Evolutionary conservation across 192 early-diverging fungal species (phyloP).

Genomic region (Backusella australiensis): DNA sequence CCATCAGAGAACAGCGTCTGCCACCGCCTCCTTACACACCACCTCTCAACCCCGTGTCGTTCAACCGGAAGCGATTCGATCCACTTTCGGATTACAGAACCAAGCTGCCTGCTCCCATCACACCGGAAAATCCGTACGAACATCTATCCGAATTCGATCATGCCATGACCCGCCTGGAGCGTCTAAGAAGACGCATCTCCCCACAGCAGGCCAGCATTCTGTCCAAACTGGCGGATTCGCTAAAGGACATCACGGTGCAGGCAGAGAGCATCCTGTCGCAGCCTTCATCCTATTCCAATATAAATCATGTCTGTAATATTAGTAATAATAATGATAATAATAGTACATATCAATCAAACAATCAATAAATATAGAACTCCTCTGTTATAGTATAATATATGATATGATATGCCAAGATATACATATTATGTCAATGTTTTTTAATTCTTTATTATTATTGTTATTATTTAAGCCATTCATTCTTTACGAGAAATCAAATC

Average conservation of each 20-base stretch:
- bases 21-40: neutral
- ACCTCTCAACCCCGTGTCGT: neutral
- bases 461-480: neutral
- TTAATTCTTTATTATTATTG: neutral
- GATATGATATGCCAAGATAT: neutral
- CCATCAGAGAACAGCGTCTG: neutral
- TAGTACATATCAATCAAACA: neutral
- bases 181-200: conserved; percentile 3
- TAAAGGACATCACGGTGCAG: neutral
- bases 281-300: neutral
- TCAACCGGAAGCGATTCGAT: conserved; percentile 6
- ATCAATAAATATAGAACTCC: neutral
- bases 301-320: neutral
- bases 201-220: neutral
- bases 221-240: neutral
- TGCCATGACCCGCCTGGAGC: conserved; percentile 13
- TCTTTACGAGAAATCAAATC: conserved; percentile 9
- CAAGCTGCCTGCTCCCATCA: neutral
- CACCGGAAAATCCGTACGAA: neutral
- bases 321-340: neutral
- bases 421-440: neutral
- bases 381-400: neutral
- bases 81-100: conserved; percentile 19
- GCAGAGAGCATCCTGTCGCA: conserved; percentile 10
- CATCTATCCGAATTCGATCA: conserved; percentile 1